Evolutionary conservation across 192 early-diverging fungal genomes (phyloP).

Genomic region (Dissophora globulifera): DNA sequence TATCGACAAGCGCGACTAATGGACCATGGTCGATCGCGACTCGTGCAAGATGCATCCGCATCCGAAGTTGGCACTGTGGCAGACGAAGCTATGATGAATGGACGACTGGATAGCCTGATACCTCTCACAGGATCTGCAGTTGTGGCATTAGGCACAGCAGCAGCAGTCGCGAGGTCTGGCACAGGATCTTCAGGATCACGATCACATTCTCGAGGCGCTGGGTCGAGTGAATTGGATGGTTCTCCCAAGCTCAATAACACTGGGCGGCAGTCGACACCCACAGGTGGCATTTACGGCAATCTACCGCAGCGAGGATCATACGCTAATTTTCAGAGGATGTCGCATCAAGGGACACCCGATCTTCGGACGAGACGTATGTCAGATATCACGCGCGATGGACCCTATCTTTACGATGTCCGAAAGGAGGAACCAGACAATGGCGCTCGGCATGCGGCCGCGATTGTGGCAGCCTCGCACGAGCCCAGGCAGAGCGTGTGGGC

Average conservation of each 20-base stretch:
- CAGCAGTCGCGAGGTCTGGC: background rate
- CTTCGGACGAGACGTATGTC: constrained; percentile 48
- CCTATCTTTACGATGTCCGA: constrained; percentile 25
- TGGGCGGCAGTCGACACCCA: too few relatives aligned
- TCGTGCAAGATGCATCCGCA: background rate
- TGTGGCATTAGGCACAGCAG: background rate
- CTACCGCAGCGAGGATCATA: constrained; percentile 30
- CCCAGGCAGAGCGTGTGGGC: constrained; percentile 15
- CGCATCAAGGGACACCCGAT: constrained; percentile 26
- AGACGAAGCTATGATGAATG: constrained; percentile 6
- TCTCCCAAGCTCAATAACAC: constrained; percentile 8
- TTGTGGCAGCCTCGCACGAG: too few relatives aligned
- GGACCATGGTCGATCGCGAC: constrained; percentile 6
- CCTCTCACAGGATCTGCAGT: background rate
- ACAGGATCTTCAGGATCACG: background rate
- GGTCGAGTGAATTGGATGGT: background rate
- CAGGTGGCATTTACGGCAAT: too few relatives aligned
- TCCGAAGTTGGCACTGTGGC: background rate
- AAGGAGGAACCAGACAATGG: constrained; percentile 2
- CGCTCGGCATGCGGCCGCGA: too few relatives aligned
- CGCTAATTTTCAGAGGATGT: constrained; percentile 43
- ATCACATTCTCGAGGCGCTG: background rate
- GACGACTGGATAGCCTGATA: background rate
- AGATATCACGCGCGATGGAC: constrained; percentile 45
- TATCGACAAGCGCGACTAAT: constrained; percentile 30